Evolutionary conservation across 176 grass and related monocot species (phyloP), one percentile per base, ranked within the genome.

Genomic region (Chrysopogon serrulatus): DNA sequence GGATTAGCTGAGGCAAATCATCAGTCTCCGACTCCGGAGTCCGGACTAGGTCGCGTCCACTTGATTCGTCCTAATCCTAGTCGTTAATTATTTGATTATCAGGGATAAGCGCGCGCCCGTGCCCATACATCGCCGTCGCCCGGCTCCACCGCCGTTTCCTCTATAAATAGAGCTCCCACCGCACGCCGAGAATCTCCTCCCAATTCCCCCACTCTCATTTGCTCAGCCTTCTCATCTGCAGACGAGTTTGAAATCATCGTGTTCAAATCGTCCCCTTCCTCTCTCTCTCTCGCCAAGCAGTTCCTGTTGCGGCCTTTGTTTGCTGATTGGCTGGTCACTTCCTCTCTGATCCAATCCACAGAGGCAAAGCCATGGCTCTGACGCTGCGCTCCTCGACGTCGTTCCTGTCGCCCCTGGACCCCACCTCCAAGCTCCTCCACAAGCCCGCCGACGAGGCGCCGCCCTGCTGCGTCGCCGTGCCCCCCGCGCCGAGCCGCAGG

Each of bases 361-460:
- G 53, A 71, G 23, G 43, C 62, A 26, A 27, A 84, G 31, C 72
- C 76, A 98, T 98, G 95, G 90, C 92, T 43, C 68, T 93, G 61
- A 89, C 87, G 44, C 82, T 95, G 67, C 90, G 88, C 35, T 90
- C 86, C 35, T 49, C 88, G 8, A 77, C 90, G 11, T 93, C 90
- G 8, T 95, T 95, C 87, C 72, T 90, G 49, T 73, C 76, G 35
- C 79, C 76, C 1, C 19, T 84, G 39, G 91, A 93, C 70, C 83
- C 86, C 14, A 34, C 31, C 37, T 87, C 79, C 84, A 92, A 90
- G 84, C 62, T 88, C 36, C 87, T 80, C 15, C 83, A 94, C 78
- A 94, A 77, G 76, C 17, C 88, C 6, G 67, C 65, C 57, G 84
- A 89, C 27, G 82, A 81, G 82, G 79, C 81, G 68, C 79, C 43